phyloP scores from a whole-genome alignment of 2,329 filamentous ascomycete genomes.

The Madurella fahalii region DNA sequence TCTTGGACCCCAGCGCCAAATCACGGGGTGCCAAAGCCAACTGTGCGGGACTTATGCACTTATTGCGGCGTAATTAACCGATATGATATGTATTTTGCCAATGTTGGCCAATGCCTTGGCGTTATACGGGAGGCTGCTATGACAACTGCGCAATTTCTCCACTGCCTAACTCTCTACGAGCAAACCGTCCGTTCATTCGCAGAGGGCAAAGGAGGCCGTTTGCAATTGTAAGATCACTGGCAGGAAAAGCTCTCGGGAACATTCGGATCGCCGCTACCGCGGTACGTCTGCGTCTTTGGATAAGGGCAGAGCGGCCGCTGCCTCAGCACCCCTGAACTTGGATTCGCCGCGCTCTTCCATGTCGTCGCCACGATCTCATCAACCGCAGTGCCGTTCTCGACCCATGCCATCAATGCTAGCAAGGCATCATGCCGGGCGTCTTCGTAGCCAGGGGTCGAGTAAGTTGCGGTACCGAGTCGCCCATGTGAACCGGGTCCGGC shows the following conservation, averaged over 20 bases:
- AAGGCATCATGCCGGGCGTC: slow-evolving; percentile 37
- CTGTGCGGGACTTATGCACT: neutral
- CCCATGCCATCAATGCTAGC: slow-evolving; percentile 32
- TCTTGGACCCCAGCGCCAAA: slow-evolving; percentile 1
- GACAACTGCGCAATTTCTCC: too few species aligned
- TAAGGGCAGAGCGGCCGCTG: slow-evolving; percentile 40
- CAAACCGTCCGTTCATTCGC: too few species aligned
- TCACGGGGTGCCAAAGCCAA: slow-evolving; percentile 9
- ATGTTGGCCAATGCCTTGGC: too few species aligned
- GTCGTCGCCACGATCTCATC: slow-evolving; percentile 24
- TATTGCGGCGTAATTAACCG: too few species aligned
- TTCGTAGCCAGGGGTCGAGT: slow-evolving; percentile 34
- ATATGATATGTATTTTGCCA: too few species aligned
- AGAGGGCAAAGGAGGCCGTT: too few species aligned
- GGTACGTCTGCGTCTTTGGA: slow-evolving; percentile 30
- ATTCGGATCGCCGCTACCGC: slow-evolving; percentile 29
- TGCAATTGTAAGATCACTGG: slow-evolving; percentile 18
- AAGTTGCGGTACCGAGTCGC: slow-evolving; percentile 29
- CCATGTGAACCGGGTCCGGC: slow-evolving; percentile 31
- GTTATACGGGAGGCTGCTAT: too few species aligned
- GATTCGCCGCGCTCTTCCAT: slow-evolving; percentile 19
- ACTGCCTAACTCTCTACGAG: too few species aligned
- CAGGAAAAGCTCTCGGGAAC: slow-evolving; percentile 31
- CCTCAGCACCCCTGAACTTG: slow-evolving; percentile 33
- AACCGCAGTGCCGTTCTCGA: slow-evolving; percentile 32